Percentiles rank a stretch among this genome's conserved stretches.
phyloP scores from a whole-genome alignment of 768 basidiomycete genomes.

The Pleurotus platypus region DNA sequence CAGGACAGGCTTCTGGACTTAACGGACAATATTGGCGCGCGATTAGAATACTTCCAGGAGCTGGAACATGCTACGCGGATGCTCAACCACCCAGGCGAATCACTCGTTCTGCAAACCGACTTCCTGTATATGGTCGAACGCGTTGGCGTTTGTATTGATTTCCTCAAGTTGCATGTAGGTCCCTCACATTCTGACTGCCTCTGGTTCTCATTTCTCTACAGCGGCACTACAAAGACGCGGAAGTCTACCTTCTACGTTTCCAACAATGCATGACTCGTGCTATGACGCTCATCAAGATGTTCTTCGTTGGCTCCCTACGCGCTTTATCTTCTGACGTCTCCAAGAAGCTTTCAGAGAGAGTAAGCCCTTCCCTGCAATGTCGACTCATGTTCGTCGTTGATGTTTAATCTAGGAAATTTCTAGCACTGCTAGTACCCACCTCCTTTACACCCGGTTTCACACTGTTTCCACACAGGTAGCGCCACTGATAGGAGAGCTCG shows the following conservation, averaged over 20 bases:
- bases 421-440: slow-evolving; percentile 72
- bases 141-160: slow-evolving; percentile 92
- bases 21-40: slow-evolving; percentile 77
- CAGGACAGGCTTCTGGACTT: slow-evolving; percentile 76
- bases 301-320: slow-evolving; percentile 82
- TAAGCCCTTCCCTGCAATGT: slow-evolving; percentile 15
- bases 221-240: slow-evolving; percentile 90
- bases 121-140: slow-evolving; percentile 96
- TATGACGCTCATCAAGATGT: slow-evolving; percentile 98
- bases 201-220: slow-evolving; percentile 24
- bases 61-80: slow-evolving; percentile 90
- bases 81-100: slow-evolving; percentile 92
- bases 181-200: not conserved
- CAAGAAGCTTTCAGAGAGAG: slow-evolving; percentile 74
- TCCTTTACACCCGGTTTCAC: slow-evolving; percentile 87
- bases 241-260: slow-evolving; percentile 92
- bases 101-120: slow-evolving; percentile 84
- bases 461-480: slow-evolving; percentile 67
- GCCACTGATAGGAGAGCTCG: slow-evolving; percentile 82
- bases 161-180: slow-evolving; percentile 81
- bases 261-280: slow-evolving; percentile 98
- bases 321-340: slow-evolving; percentile 77
- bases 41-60: slow-evolving; percentile 92
- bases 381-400: not conserved
- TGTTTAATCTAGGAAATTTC: slow-evolving; percentile 59